Conservation (phyloP, 768 basidiomycete genomes). For the Pisolithus microcarpus region DNA sequence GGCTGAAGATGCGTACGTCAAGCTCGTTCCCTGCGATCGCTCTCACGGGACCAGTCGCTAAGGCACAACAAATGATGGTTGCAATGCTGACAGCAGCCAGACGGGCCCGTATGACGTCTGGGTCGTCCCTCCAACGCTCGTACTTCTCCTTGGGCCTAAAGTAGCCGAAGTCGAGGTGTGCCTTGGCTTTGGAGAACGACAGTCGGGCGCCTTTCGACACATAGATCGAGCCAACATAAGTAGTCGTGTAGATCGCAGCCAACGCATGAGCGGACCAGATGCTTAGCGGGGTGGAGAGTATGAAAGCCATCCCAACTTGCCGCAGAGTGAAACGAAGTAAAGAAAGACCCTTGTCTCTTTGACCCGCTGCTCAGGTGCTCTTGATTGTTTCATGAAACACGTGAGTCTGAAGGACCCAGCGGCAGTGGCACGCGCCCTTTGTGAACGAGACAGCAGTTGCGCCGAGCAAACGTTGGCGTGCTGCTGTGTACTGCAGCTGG, state of each 20-base stretch:
- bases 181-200: slow-evolving; percentile 35
- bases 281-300: neutral
- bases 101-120: slow-evolving; percentile 76
- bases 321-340: neutral
- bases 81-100: slow-evolving; percentile 60
- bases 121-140: slow-evolving; percentile 72
- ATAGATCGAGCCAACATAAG: slow-evolving; percentile 84
- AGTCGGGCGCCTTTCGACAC: slow-evolving; percentile 58
- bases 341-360: neutral
- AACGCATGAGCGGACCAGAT: slow-evolving; percentile 41
- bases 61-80: slow-evolving; percentile 49
- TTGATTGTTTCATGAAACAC: too few relatives aligned
- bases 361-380: too few relatives aligned
- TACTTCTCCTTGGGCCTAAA: slow-evolving; percentile 26
- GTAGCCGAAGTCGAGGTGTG: slow-evolving; percentile 19
- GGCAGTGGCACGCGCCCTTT: neutral
- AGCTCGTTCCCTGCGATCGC: slow-evolving; percentile 12
- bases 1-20: slow-evolving; percentile 10
- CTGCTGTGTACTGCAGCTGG: neutral
- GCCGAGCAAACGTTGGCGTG: too few relatives aligned
- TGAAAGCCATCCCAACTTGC: neutral
- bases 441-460: too few relatives aligned
- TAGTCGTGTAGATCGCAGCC: slow-evolving; percentile 50
- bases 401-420: neutral
- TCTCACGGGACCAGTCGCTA: slow-evolving; percentile 42